These are phyloP conservation scores for Clarireedia paspali DNA, from an alignment of 2,329 filamentous ascomycete species.

Conservation along the genomic window DNA sequence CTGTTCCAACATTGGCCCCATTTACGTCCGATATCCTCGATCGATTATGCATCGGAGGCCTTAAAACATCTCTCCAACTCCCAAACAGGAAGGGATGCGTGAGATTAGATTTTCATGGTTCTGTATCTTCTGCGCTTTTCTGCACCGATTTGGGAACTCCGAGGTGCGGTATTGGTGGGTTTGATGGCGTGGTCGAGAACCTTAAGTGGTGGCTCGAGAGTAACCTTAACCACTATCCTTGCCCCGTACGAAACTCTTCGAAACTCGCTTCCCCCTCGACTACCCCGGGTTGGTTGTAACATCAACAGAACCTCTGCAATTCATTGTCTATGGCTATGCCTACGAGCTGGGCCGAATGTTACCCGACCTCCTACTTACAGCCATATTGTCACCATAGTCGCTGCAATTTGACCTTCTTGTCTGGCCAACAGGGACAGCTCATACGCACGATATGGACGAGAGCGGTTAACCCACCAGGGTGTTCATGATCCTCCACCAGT, in stretches of 20 bases:
- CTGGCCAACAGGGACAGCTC: neutral
- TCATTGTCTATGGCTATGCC: neutral
- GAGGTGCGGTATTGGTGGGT: no score
- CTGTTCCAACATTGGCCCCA: constrained; percentile 6
- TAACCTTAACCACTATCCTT: no score
- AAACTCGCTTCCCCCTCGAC: constrained; percentile 9
- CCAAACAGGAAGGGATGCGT: neutral
- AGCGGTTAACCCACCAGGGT: neutral
- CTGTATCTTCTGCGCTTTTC: no score
- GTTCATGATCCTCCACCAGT: no score
- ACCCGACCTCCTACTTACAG: neutral
- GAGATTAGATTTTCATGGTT: neutral
- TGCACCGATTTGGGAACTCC: no score
- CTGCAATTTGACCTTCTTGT: neutral
- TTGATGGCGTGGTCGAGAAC: neutral
- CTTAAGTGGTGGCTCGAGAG: constrained; percentile 5
- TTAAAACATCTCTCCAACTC: neutral
- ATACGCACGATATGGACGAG: neutral
- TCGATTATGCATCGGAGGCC: constrained; percentile 3
- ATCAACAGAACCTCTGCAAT: constrained; percentile 10
- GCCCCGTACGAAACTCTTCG: constrained; percentile 5
- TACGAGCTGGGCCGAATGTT: neutral
- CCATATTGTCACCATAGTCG: neutral
- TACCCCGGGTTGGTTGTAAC: constrained; percentile 3
- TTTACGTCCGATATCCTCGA: constrained; percentile 3